Evolutionary conservation across 225 moss, liverwort and hornwort species (phyloP).

Genomic region (Polytrichum commune): DNA sequence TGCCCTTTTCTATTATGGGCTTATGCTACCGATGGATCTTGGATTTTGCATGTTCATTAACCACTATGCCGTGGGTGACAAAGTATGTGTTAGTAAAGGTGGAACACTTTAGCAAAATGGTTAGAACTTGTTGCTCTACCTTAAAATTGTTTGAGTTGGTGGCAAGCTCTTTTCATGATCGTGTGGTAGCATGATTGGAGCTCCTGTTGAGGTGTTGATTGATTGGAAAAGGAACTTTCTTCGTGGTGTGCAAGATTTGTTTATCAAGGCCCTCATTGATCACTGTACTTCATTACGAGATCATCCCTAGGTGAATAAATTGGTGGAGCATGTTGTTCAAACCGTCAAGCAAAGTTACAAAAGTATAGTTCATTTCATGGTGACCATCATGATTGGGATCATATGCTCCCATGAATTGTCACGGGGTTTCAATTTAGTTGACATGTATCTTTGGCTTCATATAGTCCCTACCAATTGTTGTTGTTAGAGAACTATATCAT

Average conservation of each 20-base stretch:
- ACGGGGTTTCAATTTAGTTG: background rate
- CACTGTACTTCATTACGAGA: background rate
- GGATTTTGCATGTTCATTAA: too few species aligned
- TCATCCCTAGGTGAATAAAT: background rate
- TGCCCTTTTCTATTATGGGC: too few species aligned
- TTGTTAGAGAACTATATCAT: background rate
- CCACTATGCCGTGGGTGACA: too few species aligned
- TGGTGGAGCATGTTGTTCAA: conserved; percentile 1
- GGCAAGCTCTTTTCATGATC: too few species aligned
- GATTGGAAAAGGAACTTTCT: background rate
- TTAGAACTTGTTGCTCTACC: too few species aligned
- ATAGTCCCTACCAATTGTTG: background rate
- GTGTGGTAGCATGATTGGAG: too few species aligned
- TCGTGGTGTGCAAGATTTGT: background rate
- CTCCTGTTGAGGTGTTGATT: background rate
- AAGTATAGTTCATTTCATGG: background rate
- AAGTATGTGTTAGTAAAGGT: too few species aligned
- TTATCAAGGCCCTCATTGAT: conserved; percentile 3
- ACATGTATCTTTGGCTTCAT: background rate
- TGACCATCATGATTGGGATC: background rate
- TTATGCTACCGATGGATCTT: too few species aligned
- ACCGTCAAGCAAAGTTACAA: background rate
- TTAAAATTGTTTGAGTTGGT: too few species aligned
- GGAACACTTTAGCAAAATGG: too few species aligned
- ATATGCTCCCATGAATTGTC: background rate